Base-by-base conservation (phyloP, 73 alveolate genomes). In the Symbiodinium natans region DNA sequence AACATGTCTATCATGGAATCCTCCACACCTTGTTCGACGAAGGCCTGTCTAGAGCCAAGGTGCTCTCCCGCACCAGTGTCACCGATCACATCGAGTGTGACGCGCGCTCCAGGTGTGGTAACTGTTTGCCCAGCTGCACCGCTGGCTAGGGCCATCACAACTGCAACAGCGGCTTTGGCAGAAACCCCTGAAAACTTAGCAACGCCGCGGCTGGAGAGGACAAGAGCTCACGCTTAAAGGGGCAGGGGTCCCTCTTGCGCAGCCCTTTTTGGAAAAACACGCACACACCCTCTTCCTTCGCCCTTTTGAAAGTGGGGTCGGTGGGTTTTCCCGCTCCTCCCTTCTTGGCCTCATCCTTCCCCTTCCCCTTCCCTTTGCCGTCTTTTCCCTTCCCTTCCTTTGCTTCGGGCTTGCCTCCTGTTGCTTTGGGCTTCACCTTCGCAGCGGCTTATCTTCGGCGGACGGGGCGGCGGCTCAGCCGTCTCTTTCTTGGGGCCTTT, bases 21-120 rank as follows among this genome's bases (percentile, higher is more conserved):
- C 3, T 9, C n/a, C 25, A 85, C 40, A n/a, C 93, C 93, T n/a
- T 42, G 93, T 21, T 73, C 82, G 0, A 5, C 19, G 27, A 85
- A 85, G 5, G 93, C 93, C 10, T 36, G 9, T 10, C 19, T 21
- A 7, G 82, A 43, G 5, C 93, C 93, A 33, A 85, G 34, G 82
- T 73, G 59, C 21, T 85, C 93, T 15, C 93, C 93, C 1, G 93
- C 93, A 29, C 93, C 93, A 11, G 93, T 85, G 52, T 85, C 93
- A 5, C 82, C 93, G 7, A 85, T 73, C 29, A 85, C 40, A 9
- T 88, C 95, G 27, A 59, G 7, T 6, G 75, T 56, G 34, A 15
- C 27, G 75, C 10, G 27, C 10, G 43, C 21, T 39, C 54, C 31
- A 8, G 17, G 73, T 15, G 29, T 23, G 2, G 34, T 43, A 8